phyloP scores from a whole-genome alignment of 2,329 filamentous ascomycete species.

The Nakataea oryzae region DNA sequence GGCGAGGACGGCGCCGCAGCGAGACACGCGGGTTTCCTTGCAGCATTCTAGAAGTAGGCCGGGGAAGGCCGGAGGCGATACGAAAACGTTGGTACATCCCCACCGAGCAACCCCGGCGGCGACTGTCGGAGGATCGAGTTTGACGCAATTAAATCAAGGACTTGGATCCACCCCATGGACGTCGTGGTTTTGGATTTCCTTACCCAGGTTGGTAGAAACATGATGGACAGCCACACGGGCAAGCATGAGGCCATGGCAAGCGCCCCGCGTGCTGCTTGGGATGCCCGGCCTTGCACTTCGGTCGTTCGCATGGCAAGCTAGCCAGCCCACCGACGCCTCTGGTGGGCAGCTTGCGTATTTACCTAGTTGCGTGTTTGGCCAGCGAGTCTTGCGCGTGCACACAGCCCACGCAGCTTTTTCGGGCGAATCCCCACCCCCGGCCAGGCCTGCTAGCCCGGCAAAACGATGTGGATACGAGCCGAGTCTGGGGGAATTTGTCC shows the following conservation, averaged over 20 bases:
- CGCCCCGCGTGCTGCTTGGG: background rate
- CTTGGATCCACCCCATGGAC: background rate
- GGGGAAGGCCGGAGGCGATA: background rate
- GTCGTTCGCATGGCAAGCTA: too few relatives aligned
- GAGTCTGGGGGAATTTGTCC: background rate
- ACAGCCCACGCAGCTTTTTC: background rate
- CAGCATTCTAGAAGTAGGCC: background rate
- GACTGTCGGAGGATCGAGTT: background rate
- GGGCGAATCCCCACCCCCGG: background rate
- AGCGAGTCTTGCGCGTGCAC: background rate
- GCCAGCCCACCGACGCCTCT: too few relatives aligned
- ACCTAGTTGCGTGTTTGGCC: background rate
- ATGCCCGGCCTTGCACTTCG: background rate
- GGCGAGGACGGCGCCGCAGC: too few relatives aligned
- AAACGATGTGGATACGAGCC: background rate
- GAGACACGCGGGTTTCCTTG: too few relatives aligned
- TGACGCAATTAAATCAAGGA: background rate
- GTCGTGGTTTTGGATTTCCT: background rate
- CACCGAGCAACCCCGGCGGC: background rate
- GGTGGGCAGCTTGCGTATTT: too few relatives aligned
- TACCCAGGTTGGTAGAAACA: background rate
- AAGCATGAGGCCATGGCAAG: background rate
- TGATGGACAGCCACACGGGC: background rate
- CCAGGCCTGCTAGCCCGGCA: background rate
- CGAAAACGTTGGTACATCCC: background rate